phyloP scores from a whole-genome alignment of 2,329 filamentous ascomycete genomes.

The Emergomyces orientalis region DNA sequence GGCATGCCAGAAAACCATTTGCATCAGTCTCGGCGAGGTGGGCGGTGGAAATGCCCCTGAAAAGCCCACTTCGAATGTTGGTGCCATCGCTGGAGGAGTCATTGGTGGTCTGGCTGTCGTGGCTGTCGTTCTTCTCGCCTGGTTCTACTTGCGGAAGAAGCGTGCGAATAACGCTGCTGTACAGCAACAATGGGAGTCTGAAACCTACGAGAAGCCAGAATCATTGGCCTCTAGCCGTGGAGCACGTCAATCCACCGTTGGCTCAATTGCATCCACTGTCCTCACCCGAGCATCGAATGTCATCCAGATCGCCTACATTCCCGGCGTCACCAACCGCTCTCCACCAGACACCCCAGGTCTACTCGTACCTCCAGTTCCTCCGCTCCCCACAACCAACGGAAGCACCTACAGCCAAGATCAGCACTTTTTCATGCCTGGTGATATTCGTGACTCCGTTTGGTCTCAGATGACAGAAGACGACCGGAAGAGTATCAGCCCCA shows the following conservation, averaged over 20 bases:
- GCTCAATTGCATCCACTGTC: conserved; percentile 90
- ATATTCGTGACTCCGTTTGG: conserved; percentile 84
- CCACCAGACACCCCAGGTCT: conserved; percentile 71
- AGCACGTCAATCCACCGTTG: conserved; percentile 68
- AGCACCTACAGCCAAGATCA: conserved; percentile 59
- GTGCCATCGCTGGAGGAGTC: conserved; percentile 85
- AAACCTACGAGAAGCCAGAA: conserved; percentile 46
- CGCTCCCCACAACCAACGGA: conserved; percentile 59
- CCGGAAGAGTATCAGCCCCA: conserved; percentile 43
- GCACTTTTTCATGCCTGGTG: conserved; percentile 86
- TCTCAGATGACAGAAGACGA: conserved; percentile 58
- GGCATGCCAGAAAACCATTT: conserved; percentile 50
- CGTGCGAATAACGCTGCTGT: conserved; percentile 47
- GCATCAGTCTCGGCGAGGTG: conserved; percentile 38
- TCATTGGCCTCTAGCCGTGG: conserved; percentile 49
- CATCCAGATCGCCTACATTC: conserved; percentile 98
- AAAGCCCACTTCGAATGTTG: conserved; percentile 51
- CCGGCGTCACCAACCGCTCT: conserved; percentile 88
- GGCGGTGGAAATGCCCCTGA: conserved; percentile 26
- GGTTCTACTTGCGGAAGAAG: conserved; percentile 73
- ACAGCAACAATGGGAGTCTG: conserved; percentile 46
- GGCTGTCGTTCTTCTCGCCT: conserved; percentile 71
- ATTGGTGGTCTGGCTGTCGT: conserved; percentile 72
- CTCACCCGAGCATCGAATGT: conserved; percentile 95
- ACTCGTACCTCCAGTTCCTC: conserved; percentile 84